These are phyloP conservation scores for Cryphonectria japonica DNA, from an alignment of 2,329 filamentous ascomycete species.

Conservation along the genomic window DNA sequence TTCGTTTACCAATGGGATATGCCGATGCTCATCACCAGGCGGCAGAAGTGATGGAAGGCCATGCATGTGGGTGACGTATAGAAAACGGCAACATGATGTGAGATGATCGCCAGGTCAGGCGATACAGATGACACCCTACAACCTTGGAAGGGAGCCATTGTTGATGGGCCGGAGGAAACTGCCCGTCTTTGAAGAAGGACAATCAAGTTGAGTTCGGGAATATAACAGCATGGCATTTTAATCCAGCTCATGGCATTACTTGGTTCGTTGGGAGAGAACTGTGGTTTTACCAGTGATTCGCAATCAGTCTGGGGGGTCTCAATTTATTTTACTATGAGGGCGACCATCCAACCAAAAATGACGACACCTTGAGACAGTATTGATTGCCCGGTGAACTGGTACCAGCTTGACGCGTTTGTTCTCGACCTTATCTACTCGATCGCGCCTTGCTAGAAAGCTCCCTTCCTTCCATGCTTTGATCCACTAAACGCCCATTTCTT, in stretches of 20 bases:
- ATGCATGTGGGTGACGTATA: background rate
- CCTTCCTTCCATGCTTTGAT: background rate
- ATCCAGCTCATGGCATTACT: background rate
- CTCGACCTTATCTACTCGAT: background rate
- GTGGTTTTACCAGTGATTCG: background rate
- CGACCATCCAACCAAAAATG: background rate
- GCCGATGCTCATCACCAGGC: conserved; percentile 14
- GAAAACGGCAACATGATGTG: background rate
- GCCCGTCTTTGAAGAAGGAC: background rate
- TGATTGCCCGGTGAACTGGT: background rate
- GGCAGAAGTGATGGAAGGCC: background rate
- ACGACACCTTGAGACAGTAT: background rate
- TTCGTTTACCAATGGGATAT: conserved; percentile 19
- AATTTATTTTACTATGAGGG: background rate
- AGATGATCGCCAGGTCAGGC: too few species aligned
- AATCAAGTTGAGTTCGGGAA: background rate
- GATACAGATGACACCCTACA: too few species aligned
- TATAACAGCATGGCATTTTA: background rate
- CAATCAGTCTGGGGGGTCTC: background rate
- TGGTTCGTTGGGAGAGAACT: background rate
- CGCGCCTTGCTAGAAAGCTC: background rate
- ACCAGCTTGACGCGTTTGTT: background rate
- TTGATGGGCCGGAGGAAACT: background rate
- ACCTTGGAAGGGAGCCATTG: background rate
- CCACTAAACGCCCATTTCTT: background rate